Conservation (phyloP, 352 stramenopile genomes). For the Pythium coloratum region DNA sequence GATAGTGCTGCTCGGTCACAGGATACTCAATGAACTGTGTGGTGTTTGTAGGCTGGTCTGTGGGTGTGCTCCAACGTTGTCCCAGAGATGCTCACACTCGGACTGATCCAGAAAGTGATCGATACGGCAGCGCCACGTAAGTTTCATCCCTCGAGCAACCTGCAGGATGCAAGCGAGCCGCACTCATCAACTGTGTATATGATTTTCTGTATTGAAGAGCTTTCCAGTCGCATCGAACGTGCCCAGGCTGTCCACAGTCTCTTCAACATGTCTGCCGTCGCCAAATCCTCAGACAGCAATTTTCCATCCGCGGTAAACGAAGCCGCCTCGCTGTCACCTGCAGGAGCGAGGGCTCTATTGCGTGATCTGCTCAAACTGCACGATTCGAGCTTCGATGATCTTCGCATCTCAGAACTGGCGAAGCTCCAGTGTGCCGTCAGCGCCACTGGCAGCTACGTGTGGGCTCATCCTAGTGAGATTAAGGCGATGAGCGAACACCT, state of each 20-base stretch:
- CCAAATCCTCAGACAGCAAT: too few relatives aligned
- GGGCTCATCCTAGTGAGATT: conserved; percentile 19
- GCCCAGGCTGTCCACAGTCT: too few relatives aligned
- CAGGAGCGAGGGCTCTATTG: conserved; percentile 1
- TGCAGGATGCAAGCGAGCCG: too few relatives aligned
- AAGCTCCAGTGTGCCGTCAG: conserved; percentile 24
- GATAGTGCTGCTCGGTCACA: too few relatives aligned
- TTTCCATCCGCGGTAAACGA: too few relatives aligned
- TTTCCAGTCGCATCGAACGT: too few relatives aligned
- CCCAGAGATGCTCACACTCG: conserved; percentile 17
- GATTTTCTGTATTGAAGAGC: too few relatives aligned
- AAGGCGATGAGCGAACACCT: conserved; percentile 12
- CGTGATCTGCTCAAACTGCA: conserved; percentile 14
- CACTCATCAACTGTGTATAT: too few relatives aligned
- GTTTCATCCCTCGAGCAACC: too few relatives aligned
- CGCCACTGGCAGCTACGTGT: conserved; percentile 14
- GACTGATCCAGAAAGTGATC: conserved; percentile 18
- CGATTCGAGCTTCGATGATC: conserved; percentile 13
- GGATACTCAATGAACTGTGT: too few relatives aligned
- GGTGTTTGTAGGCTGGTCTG: background rate
- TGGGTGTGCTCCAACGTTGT: conserved; percentile 9
- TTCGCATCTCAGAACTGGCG: conserved; percentile 3
- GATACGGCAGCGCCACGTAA: conserved; percentile 3
- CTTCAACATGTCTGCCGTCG: too few relatives aligned
- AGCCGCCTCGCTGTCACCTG: background rate